A percentile compares a stretch with the other conserved stretches of the same genome.
Conservation (phyloP, 192 early-diverging fungal species). For the Neocallimastix lanati region DNA sequence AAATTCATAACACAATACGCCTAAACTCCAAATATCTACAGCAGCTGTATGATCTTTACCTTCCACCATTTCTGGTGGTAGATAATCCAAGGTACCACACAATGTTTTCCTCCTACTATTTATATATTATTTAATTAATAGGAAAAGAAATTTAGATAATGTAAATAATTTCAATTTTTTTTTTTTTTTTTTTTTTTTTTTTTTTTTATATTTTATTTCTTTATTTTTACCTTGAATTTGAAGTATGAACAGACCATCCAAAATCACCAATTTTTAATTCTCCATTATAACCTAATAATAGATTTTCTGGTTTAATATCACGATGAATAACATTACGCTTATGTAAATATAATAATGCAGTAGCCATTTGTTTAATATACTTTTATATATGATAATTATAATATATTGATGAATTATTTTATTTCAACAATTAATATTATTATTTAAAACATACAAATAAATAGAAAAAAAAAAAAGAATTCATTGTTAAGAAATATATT, state of each 20-base stretch:
- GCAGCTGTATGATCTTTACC: constrained; percentile 54
- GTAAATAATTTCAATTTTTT: too few relatives aligned
- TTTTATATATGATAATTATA: too few relatives aligned
- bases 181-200: too few relatives aligned
- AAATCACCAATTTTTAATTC: constrained; percentile 93
- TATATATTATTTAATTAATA: too few relatives aligned
- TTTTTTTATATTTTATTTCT: too few relatives aligned
- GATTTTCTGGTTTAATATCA: constrained; percentile 92
- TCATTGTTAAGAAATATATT: too few relatives aligned
- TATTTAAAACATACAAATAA: too few relatives aligned
- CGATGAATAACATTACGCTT: constrained; percentile 81
- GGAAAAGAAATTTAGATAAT: too few relatives aligned
- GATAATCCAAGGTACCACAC: constrained; percentile 89
- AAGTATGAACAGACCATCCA: constrained; percentile 88
- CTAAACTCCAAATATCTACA: constrained; percentile 85
- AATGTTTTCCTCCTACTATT: constrained; percentile 53
- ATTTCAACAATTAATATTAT: too few relatives aligned
- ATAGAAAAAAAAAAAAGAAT: too few relatives aligned
- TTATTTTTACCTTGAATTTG: constrained; percentile 18
- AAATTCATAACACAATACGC: constrained; percentile 85
- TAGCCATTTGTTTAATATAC: constrained; percentile 80
- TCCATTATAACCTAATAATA: constrained; percentile 63
- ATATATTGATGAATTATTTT: too few relatives aligned
- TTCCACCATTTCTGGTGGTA: constrained; percentile 92
- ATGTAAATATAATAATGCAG: constrained; percentile 72